These are phyloP conservation scores for Leucoagaricus sp. DNA, from an alignment of 1,284 basidiomycete genomes.

Conservation along the genomic window DNA sequence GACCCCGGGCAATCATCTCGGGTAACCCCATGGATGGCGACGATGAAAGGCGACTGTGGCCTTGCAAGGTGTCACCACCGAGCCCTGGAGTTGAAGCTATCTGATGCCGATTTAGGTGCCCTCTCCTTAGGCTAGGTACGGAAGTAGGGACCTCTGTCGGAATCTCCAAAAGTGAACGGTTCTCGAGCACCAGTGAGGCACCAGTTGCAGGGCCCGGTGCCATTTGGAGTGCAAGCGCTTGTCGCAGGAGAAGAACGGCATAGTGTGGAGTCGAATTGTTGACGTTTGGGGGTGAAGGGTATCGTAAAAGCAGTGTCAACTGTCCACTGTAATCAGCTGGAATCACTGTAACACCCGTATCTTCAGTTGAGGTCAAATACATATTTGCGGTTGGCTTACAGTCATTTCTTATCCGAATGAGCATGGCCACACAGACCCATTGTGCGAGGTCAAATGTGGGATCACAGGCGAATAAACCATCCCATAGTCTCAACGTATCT, in stretches of 20 bases:
- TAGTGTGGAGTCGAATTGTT: conserved; percentile 46
- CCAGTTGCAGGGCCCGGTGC: conserved; percentile 75
- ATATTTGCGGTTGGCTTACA: conserved; percentile 46
- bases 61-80: conserved; percentile 21
- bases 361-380: conserved; percentile 4
- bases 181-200: conserved; percentile 76
- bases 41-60: conserved; percentile 44
- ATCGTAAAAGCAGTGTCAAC: conserved; percentile 81
- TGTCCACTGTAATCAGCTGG: conserved; percentile 83
- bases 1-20: conserved; percentile 69
- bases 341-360: conserved; percentile 57
- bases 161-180: conserved; percentile 75
- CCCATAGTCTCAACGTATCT: conserved; percentile 85
- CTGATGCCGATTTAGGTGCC: conserved; percentile 21
- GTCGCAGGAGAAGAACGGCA: conserved; percentile 71
- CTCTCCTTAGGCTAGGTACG: conserved; percentile 35
- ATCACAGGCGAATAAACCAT: conserved; percentile 87
- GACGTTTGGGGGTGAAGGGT: conserved; percentile 57
- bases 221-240: conserved; percentile 79
- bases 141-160: conserved; percentile 62
- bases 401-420: conserved; percentile 87
- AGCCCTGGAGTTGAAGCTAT: conserved; percentile 13
- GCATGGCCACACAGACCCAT: conserved; percentile 90
- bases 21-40: conserved; percentile 54
- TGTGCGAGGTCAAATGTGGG: conserved; percentile 71